A percentile compares a stretch with the other conserved stretches of the same genome.
phyloP scores from a whole-genome alignment of 2,329 filamentous ascomycete genomes.

The Rutstroemia sp. region DNA sequence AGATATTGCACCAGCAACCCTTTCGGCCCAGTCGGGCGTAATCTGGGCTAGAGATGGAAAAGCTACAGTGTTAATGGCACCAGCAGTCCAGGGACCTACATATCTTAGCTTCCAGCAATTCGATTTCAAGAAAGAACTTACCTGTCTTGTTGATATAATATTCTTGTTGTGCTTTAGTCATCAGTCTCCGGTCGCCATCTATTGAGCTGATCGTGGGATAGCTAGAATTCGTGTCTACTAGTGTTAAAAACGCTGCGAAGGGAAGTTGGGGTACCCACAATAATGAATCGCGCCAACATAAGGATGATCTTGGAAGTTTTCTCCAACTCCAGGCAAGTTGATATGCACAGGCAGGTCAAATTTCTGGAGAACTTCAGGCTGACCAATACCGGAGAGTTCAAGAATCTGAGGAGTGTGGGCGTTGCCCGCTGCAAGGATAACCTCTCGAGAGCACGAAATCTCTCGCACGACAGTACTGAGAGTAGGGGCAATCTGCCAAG shows the following conservation, averaged over 20 bases:
- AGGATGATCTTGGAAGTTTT: slow-evolving; percentile 43
- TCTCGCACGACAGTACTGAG: slow-evolving; percentile 15
- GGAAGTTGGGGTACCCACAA: slow-evolving; percentile 11
- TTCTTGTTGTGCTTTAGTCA: slow-evolving; percentile 16
- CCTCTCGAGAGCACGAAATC: slow-evolving; percentile 39
- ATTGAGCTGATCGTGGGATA: slow-evolving; percentile 19
- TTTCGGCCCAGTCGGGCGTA: slow-evolving; percentile 16
- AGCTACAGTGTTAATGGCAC: slow-evolving; percentile 24
- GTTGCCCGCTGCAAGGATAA: slow-evolving; percentile 44
- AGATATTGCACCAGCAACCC: slow-evolving; percentile 14
- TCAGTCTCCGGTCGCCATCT: slow-evolving; percentile 13
- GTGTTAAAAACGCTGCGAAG: slow-evolving; percentile 8
- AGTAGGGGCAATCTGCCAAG: slow-evolving; percentile 16
- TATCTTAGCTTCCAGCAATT: neutral
- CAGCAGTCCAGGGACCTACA: slow-evolving; percentile 15
- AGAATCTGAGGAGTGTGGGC: slow-evolving; percentile 46
- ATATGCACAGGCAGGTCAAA: slow-evolving; percentile 37
- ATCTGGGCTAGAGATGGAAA: slow-evolving; percentile 21
- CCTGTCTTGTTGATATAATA: slow-evolving; percentile 24
- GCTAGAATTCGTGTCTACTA: slow-evolving; percentile 16
- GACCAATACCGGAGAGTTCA: slow-evolving; percentile 44
- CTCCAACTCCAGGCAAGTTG: slow-evolving; percentile 42
- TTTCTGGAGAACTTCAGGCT: slow-evolving; percentile 34
- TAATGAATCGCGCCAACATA: slow-evolving; percentile 22
- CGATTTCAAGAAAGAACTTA: neutral